Base-by-base conservation (phyloP, 1,284 basidiomycete genomes). In the Laetiporus sulphureus region DNA sequence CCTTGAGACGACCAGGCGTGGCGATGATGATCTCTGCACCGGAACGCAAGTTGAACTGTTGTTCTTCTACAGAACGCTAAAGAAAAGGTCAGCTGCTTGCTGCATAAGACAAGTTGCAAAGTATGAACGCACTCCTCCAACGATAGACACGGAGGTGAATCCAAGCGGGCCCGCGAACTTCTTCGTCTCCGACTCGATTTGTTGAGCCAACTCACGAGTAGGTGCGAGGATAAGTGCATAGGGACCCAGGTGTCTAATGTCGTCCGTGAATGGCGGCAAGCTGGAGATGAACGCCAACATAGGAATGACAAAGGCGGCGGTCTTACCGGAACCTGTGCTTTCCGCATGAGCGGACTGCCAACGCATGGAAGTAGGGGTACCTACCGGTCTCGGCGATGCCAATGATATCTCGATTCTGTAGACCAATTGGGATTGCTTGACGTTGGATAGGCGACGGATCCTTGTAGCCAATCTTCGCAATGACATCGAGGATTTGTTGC, bases 11-110 rank as follows among this genome's bases (percentile, higher is more conserved):
- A 66, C 95, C 95, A 2, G 96, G 96, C 0, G 95, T 99, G 19
- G 95, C 96, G 51, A 99, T 97, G 58, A 99, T 88, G 49, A 99
- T 97, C 58, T 99, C 93, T 1, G 93, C 93, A 42, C 95, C 95
- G 57, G 97, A 86, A 8, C 93, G 83, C 45, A 99, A 71, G 59
- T 93, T 91, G 64, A 94, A 94, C 59, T 95, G 91, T 61, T 99
- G 96, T 60, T 98, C 95, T 66, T 98, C 93, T 13, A 99, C 85
- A 6, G 89, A 77, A 52, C 84, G 82, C 86, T 79, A 63, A 39
- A 37, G 16, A 29, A 18, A 15, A 37, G 32, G 48, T 20, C 42
- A 33, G 22, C 18, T 10, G 15, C n/a, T 41, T 42, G 32, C 15
- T 29, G 30, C 13, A 10, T 8, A 44, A 20, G 32, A 32, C 44